These are phyloP conservation scores for Chytriomyces hyalinus DNA, from an alignment of 192 early-diverging fungal species.

Conservation along the genomic window DNA sequence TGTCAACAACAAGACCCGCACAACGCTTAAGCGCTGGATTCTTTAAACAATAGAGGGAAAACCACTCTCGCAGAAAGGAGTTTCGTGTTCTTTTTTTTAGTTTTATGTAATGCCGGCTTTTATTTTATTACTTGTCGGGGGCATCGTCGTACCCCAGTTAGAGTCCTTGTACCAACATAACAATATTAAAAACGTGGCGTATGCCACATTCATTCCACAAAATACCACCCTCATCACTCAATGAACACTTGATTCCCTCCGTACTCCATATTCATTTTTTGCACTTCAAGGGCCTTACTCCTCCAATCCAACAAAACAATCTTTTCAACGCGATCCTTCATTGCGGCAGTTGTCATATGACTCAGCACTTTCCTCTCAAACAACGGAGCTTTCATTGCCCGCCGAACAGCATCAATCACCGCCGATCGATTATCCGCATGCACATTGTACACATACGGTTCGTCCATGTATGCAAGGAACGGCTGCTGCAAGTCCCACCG, in stretches of 20 bases:
- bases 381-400: background rate
- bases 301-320: conserved; percentile 8
- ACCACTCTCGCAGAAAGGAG: no score
- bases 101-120: no score
- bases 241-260: background rate
- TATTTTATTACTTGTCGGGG: no score
- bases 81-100: no score
- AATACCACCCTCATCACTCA: background rate
- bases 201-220: no score
- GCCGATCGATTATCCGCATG: background rate
- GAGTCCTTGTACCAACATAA: no score
- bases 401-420: background rate
- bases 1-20: conserved; percentile 34
- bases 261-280: background rate
- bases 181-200: no score
- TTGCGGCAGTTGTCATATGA: conserved; percentile 1
- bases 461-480: background rate
- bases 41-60: background rate
- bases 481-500: background rate
- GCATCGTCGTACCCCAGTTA: no score
- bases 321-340: background rate
- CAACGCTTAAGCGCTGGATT: conserved; percentile 5
- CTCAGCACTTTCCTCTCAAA: background rate
- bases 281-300: background rate
- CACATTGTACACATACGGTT: conserved; percentile 8